Evolutionary conservation across 1,284 basidiomycete species (phyloP), one percentile per base, ranked within the genome.

Genomic region (Heterobasidion parviporum): DNA sequence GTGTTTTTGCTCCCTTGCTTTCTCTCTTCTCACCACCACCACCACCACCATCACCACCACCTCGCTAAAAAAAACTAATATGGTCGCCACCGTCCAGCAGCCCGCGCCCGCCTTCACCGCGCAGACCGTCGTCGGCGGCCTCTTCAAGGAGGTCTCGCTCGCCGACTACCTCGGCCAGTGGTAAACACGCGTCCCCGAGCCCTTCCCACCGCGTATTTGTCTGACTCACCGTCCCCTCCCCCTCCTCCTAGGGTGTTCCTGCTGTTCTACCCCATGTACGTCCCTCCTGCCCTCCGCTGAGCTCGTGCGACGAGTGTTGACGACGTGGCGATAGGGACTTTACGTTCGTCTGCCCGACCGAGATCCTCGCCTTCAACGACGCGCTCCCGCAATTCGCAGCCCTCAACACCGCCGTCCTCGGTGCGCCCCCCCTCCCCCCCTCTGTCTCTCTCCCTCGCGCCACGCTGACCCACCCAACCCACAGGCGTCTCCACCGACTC

Each of bases 361-460:
- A 95, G 72, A 94, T 95, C 67, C 82, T 94, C 49, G 92, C 92
- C 1, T 95, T 94, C 80, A 93, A 94, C 70, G 87, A 90, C 62
- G 86, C 89, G 6, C 80, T 94, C 50, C 68, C 80, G 49, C 75
- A 81, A 62, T 93, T 95, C 77, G 75, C 81, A 55, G 79, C 78
- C 57, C 74, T 94, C 63, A 82, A 85, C 70, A 85, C 89, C 48
- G 76, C 77, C 54, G 85, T 95, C 53, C 80, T 94, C 59, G 86
- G 87, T 87, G 57, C n/a, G 79, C 63, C 15, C 6, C n/a, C 16
- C 10, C 14, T 16, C 47, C 32, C 32, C 9, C 46, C 12, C 16
- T 51, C 46, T n/a, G n/a, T n/a, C n/a, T 34, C 5, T 1, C 45
- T 41, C 45, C 49, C 49, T 15, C 26, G 18, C 33, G 14, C 33